Evolutionary conservation across 176 grass and related monocot genomes (phyloP).

Genomic region (Paspalum vaginatum): DNA sequence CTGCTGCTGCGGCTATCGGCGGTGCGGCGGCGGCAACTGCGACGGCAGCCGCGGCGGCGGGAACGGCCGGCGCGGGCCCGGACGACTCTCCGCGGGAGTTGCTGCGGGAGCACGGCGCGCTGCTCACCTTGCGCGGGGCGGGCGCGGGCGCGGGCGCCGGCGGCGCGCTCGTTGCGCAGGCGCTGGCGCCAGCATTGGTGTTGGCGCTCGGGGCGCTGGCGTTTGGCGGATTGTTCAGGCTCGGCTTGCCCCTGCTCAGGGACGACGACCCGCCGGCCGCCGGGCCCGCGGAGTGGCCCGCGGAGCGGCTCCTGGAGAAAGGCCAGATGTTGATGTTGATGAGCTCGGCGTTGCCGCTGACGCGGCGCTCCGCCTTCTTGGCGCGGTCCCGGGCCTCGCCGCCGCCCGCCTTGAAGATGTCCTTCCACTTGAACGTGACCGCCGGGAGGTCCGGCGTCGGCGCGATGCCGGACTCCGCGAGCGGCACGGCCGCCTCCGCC

Average conservation of each 20-base stretch:
- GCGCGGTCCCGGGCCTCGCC: slow-evolving; percentile 36
- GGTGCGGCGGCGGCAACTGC: not conserved
- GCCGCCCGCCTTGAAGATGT: slow-evolving; percentile 56
- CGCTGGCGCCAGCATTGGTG: not conserved
- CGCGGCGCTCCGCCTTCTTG: slow-evolving; percentile 57
- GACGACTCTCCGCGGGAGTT: slow-evolving; percentile 89
- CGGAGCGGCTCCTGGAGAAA: slow-evolving; percentile 92
- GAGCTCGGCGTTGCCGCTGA: slow-evolving; percentile 74
- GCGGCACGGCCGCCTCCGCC: not conserved
- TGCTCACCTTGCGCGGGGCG: slow-evolving; percentile 58
- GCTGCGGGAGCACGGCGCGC: slow-evolving; percentile 92
- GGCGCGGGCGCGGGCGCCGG: not conserved
- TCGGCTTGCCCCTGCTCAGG: slow-evolving; percentile 41
- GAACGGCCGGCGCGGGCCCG: not conserved
- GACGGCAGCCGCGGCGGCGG: not conserved
- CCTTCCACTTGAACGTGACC: slow-evolving; percentile 76
- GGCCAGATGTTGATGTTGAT: slow-evolving; percentile 98
- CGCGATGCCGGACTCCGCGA: slow-evolving; percentile 28
- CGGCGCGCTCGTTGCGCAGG: no score
- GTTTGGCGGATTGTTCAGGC: not conserved
- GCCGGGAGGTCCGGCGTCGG: slow-evolving; percentile 54
- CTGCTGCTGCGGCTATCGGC: not conserved
- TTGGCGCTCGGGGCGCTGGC: not conserved
- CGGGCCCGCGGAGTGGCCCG: slow-evolving; percentile 66
- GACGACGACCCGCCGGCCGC: not conserved